phyloP scores from a whole-genome alignment of 2,329 filamentous ascomycete species.

The Fusarium odoratissimum region DNA sequence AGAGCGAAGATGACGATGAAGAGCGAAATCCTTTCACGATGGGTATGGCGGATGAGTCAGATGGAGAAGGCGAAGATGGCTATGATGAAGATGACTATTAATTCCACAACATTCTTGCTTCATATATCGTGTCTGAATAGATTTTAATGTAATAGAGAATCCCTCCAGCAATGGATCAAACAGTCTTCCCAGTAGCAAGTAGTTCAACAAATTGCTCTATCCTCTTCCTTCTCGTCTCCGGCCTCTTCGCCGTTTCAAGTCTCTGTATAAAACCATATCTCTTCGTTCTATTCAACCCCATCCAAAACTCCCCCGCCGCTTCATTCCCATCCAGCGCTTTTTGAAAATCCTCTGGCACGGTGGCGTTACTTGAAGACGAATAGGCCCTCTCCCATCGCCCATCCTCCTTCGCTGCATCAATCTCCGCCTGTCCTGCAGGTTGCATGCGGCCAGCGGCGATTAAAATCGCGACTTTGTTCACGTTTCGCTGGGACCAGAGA shows the following conservation, averaged over 20 bases:
- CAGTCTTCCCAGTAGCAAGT: slow-evolving; percentile 47
- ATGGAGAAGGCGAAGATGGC: slow-evolving; percentile 41
- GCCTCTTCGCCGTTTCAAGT: slow-evolving; percentile 56
- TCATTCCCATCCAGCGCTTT: slow-evolving; percentile 53
- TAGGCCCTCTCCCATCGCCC: slow-evolving; percentile 71
- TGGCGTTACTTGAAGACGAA: slow-evolving; percentile 58
- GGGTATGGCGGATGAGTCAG: slow-evolving; percentile 51
- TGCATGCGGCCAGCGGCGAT: slow-evolving; percentile 60
- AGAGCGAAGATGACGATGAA: slow-evolving; percentile 36
- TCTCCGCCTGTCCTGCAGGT: slow-evolving; percentile 58
- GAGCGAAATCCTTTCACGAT: slow-evolving; percentile 46
- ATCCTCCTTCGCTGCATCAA: slow-evolving; percentile 66
- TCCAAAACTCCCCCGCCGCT: slow-evolving; percentile 54
- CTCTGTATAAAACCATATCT: slow-evolving; percentile 60
- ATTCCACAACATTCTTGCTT: background rate
- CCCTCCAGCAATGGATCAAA: slow-evolving; percentile 42
- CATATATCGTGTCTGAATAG: background rate
- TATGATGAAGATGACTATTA: slow-evolving; percentile 34
- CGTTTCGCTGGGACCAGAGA: slow-evolving; percentile 71
- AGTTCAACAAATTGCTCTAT: slow-evolving; percentile 57
- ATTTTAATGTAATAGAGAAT: slow-evolving; percentile 13
- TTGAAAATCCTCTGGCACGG: slow-evolving; percentile 62
- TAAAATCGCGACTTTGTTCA: slow-evolving; percentile 61
- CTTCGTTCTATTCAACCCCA: slow-evolving; percentile 57
- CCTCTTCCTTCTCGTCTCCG: slow-evolving; percentile 50